Evolutionary conservation across 78 protist genomes (phyloP).

Genomic region (Isochrysis galbana): DNA sequence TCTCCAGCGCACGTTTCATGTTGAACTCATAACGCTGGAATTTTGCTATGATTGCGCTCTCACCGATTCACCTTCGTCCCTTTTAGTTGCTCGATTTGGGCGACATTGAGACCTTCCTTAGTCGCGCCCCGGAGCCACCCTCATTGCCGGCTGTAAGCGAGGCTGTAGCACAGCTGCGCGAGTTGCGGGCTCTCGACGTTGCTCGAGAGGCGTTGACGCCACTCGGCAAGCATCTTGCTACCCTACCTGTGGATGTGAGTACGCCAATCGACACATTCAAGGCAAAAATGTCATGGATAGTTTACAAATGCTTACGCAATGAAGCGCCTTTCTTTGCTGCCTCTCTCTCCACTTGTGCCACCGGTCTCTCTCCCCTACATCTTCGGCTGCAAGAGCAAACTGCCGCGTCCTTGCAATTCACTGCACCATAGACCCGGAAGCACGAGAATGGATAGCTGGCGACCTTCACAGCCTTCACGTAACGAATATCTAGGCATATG

Average conservation of each 20-base stretch:
- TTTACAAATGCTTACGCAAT: no score
- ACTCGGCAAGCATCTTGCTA: slow-evolving; percentile 81
- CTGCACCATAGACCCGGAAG: no score
- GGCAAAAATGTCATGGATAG: no score
- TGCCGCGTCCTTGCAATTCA: no score
- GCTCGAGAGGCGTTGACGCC: slow-evolving; percentile 53
- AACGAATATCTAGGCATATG: no score
- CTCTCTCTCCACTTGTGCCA: no score
- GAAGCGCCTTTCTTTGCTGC: no score
- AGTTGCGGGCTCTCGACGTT: slow-evolving; percentile 31
- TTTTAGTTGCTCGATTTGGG: slow-evolving; percentile 51
- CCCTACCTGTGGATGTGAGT: slow-evolving; percentile 82
- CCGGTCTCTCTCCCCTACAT: no score
- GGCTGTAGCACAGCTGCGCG: slow-evolving; percentile 53
- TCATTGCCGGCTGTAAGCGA: slow-evolving; percentile 22
- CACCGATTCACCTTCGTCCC: neutral
- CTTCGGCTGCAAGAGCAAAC: no score
- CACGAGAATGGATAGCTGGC: no score
- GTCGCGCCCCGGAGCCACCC: slow-evolving; percentile 77
- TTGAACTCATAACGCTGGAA: neutral
- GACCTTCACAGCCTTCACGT: no score
- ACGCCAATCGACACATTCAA: no score
- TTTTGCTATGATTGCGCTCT: neutral
- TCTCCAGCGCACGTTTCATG: neutral
- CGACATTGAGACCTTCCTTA: slow-evolving; percentile 41